Evolutionary conservation across 176 grass and related monocot genomes (phyloP).

Genomic region (Alopecurus myosuroides): DNA sequence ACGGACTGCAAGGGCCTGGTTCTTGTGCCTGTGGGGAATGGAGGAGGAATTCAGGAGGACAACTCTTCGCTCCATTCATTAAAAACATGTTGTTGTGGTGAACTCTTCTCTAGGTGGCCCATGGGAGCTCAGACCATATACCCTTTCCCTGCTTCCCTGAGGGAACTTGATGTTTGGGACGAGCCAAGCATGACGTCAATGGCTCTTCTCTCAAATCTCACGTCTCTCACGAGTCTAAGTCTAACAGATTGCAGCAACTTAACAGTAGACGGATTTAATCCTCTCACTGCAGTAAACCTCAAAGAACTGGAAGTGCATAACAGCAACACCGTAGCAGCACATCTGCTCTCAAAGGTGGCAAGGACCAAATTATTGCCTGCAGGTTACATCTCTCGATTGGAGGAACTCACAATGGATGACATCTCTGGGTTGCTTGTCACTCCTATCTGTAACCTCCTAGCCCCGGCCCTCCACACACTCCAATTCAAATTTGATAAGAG

Average conservation of each 20-base stretch:
- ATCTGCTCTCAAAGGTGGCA: neutral
- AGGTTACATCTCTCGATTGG: neutral
- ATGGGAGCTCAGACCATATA: neutral
- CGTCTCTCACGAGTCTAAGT: neutral
- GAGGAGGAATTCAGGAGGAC: too few relatives aligned
- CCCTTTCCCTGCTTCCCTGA: neutral
- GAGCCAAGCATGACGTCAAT: neutral
- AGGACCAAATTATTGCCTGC: neutral
- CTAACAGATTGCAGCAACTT: neutral
- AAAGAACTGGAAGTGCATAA: neutral
- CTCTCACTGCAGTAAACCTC: neutral
- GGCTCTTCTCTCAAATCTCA: neutral
- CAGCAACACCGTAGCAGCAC: neutral
- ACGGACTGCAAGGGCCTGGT: too few relatives aligned
- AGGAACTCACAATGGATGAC: neutral
- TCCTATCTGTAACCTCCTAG: neutral
- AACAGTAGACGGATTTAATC: neutral
- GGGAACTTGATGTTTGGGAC: neutral
- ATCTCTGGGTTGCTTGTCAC: neutral
- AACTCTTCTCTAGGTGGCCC: neutral
- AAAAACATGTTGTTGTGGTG: too few relatives aligned
- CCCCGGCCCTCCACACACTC: neutral
- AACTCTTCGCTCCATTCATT: too few relatives aligned
- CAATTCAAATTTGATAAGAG: neutral
- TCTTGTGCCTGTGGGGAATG: too few relatives aligned